A percentile compares a stretch with the other conserved stretches of the same genome.
Conservation (phyloP, 371 early-diverging fungal genomes). For the Mortierella sp. region DNA sequence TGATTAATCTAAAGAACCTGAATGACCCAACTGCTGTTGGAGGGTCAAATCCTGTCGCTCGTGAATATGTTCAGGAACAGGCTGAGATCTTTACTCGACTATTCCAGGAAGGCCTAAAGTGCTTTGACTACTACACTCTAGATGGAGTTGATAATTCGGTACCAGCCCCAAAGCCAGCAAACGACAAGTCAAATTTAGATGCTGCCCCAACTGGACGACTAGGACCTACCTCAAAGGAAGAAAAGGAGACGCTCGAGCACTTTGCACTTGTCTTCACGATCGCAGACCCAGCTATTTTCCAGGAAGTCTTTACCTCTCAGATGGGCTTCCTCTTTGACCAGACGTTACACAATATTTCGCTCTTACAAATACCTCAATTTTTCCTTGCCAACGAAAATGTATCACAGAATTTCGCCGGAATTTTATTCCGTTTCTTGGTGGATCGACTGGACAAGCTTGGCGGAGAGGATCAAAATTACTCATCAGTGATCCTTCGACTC, state of each 20-base stretch:
- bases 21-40: slow-evolving; percentile 60
- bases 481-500: slow-evolving; percentile 88
- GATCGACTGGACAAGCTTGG: slow-evolving; percentile 90
- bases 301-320: slow-evolving; percentile 94
- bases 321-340: slow-evolving; percentile 89
- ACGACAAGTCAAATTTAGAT: slow-evolving; percentile 34
- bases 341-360: slow-evolving; percentile 82
- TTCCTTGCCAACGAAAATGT: slow-evolving; percentile 87
- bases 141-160: slow-evolving; percentile 70
- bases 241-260: slow-evolving; percentile 92
- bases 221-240: slow-evolving; percentile 74
- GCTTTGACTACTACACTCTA: slow-evolving; percentile 88
- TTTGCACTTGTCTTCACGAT: slow-evolving; percentile 91
- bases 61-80: slow-evolving; percentile 80
- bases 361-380: slow-evolving; percentile 90
- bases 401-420: slow-evolving; percentile 83
- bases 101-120: slow-evolving; percentile 88
- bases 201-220: slow-evolving; percentile 51
- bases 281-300: slow-evolving; percentile 93
- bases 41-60: slow-evolving; percentile 58
- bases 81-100: slow-evolving; percentile 74
- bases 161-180: slow-evolving; percentile 38
- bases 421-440: slow-evolving; percentile 83
- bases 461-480: slow-evolving; percentile 77
- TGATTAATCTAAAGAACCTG: slow-evolving; percentile 80